A percentile compares a stretch with the other conserved stretches of the same genome.
Conservation (phyloP, 2,329 filamentous ascomycete genomes). For the Neofusicoccum parvum region DNA sequence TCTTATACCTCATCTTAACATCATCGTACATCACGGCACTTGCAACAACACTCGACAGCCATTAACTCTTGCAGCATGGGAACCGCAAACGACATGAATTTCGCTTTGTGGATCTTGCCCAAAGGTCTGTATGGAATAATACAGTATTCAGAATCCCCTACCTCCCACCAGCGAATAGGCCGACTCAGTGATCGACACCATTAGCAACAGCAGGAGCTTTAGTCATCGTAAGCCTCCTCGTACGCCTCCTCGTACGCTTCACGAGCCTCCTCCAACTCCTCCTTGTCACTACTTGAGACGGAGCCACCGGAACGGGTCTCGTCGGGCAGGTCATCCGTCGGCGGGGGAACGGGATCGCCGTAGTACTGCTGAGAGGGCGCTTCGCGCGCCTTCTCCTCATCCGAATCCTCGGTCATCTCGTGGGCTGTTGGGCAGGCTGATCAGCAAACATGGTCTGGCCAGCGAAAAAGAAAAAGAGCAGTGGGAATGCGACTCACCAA, state of each 20-base stretch:
- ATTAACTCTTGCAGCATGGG: neutral
- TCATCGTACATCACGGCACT: neutral
- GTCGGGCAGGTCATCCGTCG: constrained; percentile 15
- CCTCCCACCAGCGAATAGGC: constrained; percentile 2
- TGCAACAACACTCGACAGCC: neutral
- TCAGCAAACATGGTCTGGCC: neutral
- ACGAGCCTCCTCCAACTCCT: constrained; percentile 6
- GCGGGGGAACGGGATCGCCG: constrained; percentile 10
- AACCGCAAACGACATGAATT: neutral
- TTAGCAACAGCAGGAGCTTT: neutral
- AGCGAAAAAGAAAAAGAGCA: neutral
- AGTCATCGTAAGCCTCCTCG: constrained; percentile 18
- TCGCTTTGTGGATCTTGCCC: neutral
- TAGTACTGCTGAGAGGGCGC: constrained; percentile 6
- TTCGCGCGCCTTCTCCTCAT: constrained; percentile 3
- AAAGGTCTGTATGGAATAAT: neutral
- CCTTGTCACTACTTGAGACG: constrained; percentile 9
- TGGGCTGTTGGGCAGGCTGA: neutral
- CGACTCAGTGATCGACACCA: neutral
- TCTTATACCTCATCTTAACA: neutral
- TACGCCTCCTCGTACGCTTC: constrained; percentile 15
- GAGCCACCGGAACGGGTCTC: constrained; percentile 9
- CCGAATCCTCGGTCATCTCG: constrained; percentile 15
- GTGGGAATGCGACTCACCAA: constrained; percentile 49
- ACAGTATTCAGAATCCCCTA: constrained; percentile 5